Evolutionary conservation across 75 land plant species (phyloP).

Genomic region (Azolla pinnata): DNA sequence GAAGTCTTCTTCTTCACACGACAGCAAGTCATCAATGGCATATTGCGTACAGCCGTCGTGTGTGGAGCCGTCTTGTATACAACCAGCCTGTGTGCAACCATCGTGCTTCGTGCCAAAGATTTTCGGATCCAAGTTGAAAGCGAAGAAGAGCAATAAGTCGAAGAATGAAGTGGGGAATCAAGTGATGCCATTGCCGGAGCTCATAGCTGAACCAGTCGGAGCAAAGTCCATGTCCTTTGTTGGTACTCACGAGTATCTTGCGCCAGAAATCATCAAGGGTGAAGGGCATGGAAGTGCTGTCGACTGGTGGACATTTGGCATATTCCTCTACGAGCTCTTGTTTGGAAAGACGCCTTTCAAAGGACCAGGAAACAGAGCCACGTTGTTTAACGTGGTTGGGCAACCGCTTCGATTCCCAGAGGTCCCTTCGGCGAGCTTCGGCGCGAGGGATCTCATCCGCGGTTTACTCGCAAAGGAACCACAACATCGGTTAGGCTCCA

Average conservation of each 20-base stretch:
- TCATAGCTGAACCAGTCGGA: slow-evolving; percentile 88
- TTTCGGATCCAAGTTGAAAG: slow-evolving; percentile 7
- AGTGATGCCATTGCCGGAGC: slow-evolving; percentile 54
- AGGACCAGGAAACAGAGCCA: slow-evolving; percentile 93
- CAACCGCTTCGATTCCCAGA: slow-evolving; percentile 90
- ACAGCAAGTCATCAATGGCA: slow-evolving; percentile 26
- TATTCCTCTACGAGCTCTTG: slow-evolving; percentile 84
- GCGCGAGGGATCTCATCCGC: slow-evolving; percentile 77
- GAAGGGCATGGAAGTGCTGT: slow-evolving; percentile 99
- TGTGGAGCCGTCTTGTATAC: slow-evolving; percentile 53
- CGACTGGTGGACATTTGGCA: slow-evolving; percentile 99
- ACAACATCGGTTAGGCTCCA: slow-evolving; percentile 75
- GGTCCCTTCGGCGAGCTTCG: slow-evolving; percentile 67
- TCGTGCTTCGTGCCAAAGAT: slow-evolving; percentile 11
- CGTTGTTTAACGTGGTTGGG: slow-evolving; percentile 96
- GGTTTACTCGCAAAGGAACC: slow-evolving; percentile 93
- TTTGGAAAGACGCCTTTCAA: slow-evolving; percentile 98
- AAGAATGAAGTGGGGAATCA: slow-evolving; percentile 32
- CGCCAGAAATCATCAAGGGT: slow-evolving; percentile 94
- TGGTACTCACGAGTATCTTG: slow-evolving; percentile 91
- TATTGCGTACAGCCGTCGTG: slow-evolving; percentile 83
- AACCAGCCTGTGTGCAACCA: slow-evolving; percentile 25
- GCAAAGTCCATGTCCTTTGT: slow-evolving; percentile 96
- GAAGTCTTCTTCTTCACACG: slow-evolving; percentile 39
- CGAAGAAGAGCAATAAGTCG: slow-evolving; percentile 56